phyloP scores from a whole-genome alignment of 2,329 filamentous ascomycete species.

The Exophiala sp. region DNA sequence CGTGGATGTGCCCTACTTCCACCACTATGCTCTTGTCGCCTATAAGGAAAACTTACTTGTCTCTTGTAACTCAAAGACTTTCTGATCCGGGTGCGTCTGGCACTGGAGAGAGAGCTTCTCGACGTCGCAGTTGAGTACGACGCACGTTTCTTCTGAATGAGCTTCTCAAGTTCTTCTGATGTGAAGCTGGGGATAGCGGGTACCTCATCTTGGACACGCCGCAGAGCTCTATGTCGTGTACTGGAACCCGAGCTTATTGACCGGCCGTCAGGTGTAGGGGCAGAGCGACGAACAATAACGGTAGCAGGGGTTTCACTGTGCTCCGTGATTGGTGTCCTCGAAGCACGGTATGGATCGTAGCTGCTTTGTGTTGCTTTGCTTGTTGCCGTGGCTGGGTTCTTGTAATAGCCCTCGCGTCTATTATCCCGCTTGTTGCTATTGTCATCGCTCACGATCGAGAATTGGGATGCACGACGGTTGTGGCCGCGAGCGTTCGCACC shows the following conservation, averaged over 20 bases:
- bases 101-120: conserved; percentile 45
- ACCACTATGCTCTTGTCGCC: conserved; percentile 37
- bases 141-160: conserved; percentile 20
- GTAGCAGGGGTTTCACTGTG: conserved; percentile 57
- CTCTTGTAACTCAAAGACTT: conserved; percentile 52
- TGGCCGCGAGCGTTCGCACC: conserved; percentile 29
- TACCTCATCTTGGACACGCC: conserved; percentile 14
- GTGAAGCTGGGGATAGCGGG: conserved; percentile 22
- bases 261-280: conserved; percentile 34
- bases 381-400: conserved; percentile 40
- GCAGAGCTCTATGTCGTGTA: conserved; percentile 13
- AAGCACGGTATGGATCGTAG: conserved; percentile 80
- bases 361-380: conserved; percentile 50
- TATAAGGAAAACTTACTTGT: conserved; percentile 58
- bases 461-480: conserved; percentile 48
- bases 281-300: conserved; percentile 59
- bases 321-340: conserved; percentile 47
- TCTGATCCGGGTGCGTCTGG: conserved; percentile 37
- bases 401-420: conserved; percentile 46
- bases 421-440: no score
- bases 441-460: conserved; percentile 52
- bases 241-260: conserved; percentile 29
- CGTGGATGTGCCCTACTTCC: conserved; percentile 26
- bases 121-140: conserved; percentile 33
- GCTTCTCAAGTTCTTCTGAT: conserved; percentile 22